Percentiles rank a stretch among this genome's conserved stretches.
Conservation (phyloP, 768 basidiomycete genomes). For the Phlegmacium glaucopus region DNA sequence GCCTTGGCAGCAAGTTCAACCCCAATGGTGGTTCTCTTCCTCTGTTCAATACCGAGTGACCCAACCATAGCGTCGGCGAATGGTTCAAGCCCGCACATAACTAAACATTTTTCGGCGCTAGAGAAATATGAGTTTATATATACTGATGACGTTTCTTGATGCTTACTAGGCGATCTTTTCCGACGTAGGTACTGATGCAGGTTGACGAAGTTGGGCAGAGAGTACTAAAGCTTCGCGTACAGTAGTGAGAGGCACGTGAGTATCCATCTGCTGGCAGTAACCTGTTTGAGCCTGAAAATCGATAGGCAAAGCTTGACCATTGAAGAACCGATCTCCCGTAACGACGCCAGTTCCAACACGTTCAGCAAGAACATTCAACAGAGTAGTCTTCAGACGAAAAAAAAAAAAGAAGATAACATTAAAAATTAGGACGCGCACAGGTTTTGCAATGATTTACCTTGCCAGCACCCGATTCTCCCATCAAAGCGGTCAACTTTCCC, state of each 20-base stretch:
- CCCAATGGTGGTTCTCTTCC: slow-evolving; percentile 81
- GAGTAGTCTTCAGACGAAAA: slow-evolving; percentile 42
- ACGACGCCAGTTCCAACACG: slow-evolving; percentile 44
- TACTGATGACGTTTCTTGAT: neutral
- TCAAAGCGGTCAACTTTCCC: slow-evolving; percentile 74
- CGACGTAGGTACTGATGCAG: slow-evolving; percentile 50
- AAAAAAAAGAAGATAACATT: too few species aligned
- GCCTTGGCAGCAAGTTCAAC: slow-evolving; percentile 84
- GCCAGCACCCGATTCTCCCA: slow-evolving; percentile 54
- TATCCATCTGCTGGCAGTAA: slow-evolving; percentile 83
- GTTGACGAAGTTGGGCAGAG: slow-evolving; percentile 79
- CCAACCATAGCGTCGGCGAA: slow-evolving; percentile 61
- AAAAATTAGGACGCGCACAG: too few species aligned
- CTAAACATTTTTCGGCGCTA: slow-evolving; percentile 44
- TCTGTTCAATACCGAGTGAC: slow-evolving; percentile 61
- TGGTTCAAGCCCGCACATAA: slow-evolving; percentile 59
- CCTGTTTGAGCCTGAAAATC: slow-evolving; percentile 71
- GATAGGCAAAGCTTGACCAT: slow-evolving; percentile 45
- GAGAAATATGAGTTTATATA: neutral
- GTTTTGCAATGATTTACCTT: slow-evolving; percentile 35
- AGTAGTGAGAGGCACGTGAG: slow-evolving; percentile 68
- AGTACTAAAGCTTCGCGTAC: slow-evolving; percentile 79
- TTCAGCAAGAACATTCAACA: slow-evolving; percentile 53
- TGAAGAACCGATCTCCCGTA: slow-evolving; percentile 48
- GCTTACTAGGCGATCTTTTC: slow-evolving; percentile 81